Evolutionary conservation across 345 rosid species (phyloP).

Genomic region (Eucalyptus urophylla): DNA sequence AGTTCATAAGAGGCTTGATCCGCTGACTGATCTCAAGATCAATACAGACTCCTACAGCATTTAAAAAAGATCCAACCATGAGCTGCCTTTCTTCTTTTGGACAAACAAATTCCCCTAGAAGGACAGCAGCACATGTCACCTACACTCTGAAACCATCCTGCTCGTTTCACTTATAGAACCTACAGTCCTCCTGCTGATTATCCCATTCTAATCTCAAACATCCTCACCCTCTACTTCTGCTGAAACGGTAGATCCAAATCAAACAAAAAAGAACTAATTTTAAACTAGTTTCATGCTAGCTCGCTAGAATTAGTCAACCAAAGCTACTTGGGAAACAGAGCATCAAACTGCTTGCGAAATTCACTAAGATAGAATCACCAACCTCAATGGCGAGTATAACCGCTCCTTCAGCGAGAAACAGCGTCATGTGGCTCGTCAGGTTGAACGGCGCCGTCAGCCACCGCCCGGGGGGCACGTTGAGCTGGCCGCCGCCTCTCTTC

Average conservation of each 20-base stretch:
- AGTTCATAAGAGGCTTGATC: neutral
- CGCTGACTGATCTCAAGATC: neutral
- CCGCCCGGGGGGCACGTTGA: conserved; percentile 85
- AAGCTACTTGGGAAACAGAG: neutral
- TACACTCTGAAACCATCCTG: neutral
- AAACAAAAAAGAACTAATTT: neutral
- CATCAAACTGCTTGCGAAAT: neutral
- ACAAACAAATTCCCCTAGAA: neutral
- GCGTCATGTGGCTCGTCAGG: conserved; percentile 85
- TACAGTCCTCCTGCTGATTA: neutral
- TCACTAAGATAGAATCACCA: neutral
- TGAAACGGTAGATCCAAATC: neutral
- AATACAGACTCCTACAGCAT: neutral
- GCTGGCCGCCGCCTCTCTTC: conserved; percentile 78
- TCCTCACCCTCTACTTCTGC: neutral
- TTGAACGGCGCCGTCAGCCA: conserved; percentile 98
- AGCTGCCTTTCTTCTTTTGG: neutral
- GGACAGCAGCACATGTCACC: neutral
- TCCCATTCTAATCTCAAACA: neutral
- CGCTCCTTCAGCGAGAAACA: conserved; percentile 77
- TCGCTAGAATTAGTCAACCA: neutral
- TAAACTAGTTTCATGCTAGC: neutral
- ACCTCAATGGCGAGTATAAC: conserved; percentile 88
- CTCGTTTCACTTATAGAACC: neutral
- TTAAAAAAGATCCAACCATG: neutral